Conservation (phyloP, 805 yeast genomes). For the Cyberlindnera misumaiensis region DNA sequence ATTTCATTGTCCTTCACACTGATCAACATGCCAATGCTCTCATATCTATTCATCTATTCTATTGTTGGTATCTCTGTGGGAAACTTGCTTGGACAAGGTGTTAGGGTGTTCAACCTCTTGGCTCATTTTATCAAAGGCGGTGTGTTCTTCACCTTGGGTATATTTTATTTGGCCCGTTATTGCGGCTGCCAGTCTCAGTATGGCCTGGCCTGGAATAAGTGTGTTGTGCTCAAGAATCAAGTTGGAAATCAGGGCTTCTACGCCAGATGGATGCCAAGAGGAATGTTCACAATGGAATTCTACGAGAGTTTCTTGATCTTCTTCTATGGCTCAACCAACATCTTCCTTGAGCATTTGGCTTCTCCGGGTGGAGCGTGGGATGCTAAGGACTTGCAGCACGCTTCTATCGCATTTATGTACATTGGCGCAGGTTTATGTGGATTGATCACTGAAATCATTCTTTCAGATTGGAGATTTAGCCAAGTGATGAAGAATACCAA, state of each 20-base stretch:
- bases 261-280: conserved; percentile 29
- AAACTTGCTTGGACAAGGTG: conserved; percentile 60
- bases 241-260: conserved; percentile 21
- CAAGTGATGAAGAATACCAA: conserved; percentile 29
- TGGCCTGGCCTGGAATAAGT: conserved; percentile 90
- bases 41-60: conserved; percentile 51
- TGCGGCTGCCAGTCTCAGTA: conserved; percentile 68
- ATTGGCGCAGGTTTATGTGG: conserved; percentile 94
- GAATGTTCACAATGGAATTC: conserved; percentile 74
- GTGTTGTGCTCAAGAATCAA: conserved; percentile 23
- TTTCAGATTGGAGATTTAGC: conserved; percentile 52
- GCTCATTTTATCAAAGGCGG: conserved; percentile 98
- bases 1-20: conserved; percentile 36
- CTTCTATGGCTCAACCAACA: conserved; percentile 83
- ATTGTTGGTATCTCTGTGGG: conserved; percentile 55
- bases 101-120: conserved; percentile 65
- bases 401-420: conserved; percentile 83
- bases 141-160: conserved; percentile 71
- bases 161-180: conserved; percentile 77
- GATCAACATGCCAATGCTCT: conserved; percentile 59
- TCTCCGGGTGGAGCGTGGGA: conserved; percentile 77
- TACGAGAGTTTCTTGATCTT: conserved; percentile 74
- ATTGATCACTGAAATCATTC: conserved; percentile 64
- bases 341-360: conserved; percentile 86
- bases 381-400: conserved; percentile 86